phyloP scores from a whole-genome alignment of 1,139 yeast genomes.

The Petasospora rhodanensis region DNA sequence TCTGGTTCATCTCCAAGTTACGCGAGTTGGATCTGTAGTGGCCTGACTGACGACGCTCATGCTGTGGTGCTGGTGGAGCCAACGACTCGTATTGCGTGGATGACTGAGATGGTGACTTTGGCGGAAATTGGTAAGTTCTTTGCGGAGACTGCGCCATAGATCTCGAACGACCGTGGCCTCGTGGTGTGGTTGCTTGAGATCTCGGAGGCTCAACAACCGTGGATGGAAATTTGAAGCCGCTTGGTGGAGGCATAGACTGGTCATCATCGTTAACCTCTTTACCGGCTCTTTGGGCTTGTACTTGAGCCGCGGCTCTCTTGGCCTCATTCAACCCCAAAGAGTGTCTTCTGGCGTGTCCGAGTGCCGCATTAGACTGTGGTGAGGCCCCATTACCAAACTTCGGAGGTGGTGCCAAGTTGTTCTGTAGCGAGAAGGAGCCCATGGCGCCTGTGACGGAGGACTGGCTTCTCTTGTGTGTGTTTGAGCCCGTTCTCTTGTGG shows the following conservation, averaged over 20 bases:
- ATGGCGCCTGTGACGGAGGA: conserved; percentile 27
- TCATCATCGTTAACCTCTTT: conserved; percentile 21
- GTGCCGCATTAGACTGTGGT: conserved; percentile 14
- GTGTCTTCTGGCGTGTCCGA: conserved; percentile 86
- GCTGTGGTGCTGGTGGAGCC: conserved; percentile 28
- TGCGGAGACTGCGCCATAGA: conserved; percentile 35
- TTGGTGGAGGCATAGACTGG: conserved; percentile 25
- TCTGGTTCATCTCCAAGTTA: conserved; percentile 45
- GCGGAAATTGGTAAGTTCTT: conserved; percentile 39
- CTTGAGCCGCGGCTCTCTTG: conserved; percentile 92
- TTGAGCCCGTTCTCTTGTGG: conserved; percentile 20
- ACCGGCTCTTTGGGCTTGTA: conserved; percentile 60
- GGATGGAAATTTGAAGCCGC: conserved; percentile 51
- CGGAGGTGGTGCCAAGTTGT: conserved; percentile 12
- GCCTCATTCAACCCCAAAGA: conserved; percentile 92
- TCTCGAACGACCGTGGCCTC: conserved; percentile 27
- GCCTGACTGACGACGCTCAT: conserved; percentile 43
- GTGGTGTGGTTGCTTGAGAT: conserved; percentile 6
- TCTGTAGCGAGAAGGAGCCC: conserved; percentile 27
- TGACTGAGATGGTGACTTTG: conserved; percentile 25
- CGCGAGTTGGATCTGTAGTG: conserved; percentile 43
- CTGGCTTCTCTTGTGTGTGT: conserved; percentile 22
- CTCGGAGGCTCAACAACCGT: conserved; percentile 33
- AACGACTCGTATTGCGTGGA: conserved; percentile 35
- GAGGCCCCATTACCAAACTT: conserved; percentile 17